Conservation (phyloP, 495 filamentous ascomycete species). For the Physcia stellaris region DNA sequence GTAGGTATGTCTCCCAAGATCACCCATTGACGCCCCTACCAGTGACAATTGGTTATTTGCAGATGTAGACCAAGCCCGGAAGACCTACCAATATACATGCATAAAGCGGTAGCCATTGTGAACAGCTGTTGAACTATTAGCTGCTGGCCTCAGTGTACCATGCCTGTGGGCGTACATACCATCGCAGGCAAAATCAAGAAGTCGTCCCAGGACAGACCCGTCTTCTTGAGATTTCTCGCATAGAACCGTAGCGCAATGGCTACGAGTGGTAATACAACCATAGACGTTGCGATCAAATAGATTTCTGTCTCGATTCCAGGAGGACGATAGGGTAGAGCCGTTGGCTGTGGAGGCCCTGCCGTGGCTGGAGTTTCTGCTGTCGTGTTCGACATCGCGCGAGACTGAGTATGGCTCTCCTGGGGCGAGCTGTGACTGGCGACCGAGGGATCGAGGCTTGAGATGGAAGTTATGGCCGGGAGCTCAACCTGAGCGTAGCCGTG, state of each 20-base stretch:
- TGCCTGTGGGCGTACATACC: neutral
- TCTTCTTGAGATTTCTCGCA: neutral
- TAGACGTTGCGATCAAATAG: no score
- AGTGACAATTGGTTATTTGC: neutral
- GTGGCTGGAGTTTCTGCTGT: no score
- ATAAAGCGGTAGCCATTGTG: neutral
- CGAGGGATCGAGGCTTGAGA: no score
- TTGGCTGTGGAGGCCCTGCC: no score
- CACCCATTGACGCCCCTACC: neutral
- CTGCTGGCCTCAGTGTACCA: neutral
- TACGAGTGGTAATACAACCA: no score
- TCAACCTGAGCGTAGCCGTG: no score
- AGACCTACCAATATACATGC: conserved; percentile 1
- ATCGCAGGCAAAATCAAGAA: neutral
- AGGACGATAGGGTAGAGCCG: no score
- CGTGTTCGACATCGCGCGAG: no score
- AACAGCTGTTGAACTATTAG: neutral
- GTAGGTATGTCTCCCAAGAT: neutral
- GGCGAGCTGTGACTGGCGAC: no score
- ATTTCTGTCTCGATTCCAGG: no score
- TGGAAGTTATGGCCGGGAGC: no score
- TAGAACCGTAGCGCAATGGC: conserved; percentile 1
- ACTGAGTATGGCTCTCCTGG: no score
- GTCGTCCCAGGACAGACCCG: conserved; percentile 1
- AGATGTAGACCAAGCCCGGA: neutral